A percentile compares a stretch with the other conserved stretches of the same genome.
Evolutionary conservation across 352 stramenopile species (phyloP).

Genomic region (Phytophthora chlamydospora): DNA sequence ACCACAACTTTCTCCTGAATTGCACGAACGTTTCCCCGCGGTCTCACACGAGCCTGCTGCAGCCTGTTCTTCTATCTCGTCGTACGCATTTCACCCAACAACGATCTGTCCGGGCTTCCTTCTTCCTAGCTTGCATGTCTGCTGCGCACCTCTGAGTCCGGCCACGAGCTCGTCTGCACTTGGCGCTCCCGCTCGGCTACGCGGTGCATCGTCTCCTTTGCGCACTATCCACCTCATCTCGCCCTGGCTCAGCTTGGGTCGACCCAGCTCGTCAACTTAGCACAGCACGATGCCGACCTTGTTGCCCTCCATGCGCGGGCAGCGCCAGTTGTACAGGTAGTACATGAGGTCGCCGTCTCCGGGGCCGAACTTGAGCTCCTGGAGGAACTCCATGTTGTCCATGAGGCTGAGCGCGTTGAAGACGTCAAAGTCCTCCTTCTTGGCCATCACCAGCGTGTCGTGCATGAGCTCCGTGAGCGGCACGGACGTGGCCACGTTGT

Average conservation of each 20-base stretch:
- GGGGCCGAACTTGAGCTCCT: constrained; percentile 66
- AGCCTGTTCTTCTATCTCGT: constrained; percentile 14
- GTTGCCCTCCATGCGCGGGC: constrained; percentile 54
- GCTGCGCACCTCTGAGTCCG: background rate
- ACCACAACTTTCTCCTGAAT: constrained; percentile 13
- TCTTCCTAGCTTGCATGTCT: constrained; percentile 3
- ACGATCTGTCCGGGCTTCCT: constrained; percentile 4
- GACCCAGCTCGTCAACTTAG: constrained; percentile 38
- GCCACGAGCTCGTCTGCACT: constrained; percentile 16
- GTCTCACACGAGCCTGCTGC: constrained; percentile 9
- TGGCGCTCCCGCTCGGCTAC: constrained; percentile 1
- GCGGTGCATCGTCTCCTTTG: constrained; percentile 9
- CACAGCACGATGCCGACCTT: constrained; percentile 67
- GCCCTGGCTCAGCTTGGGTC: constrained; percentile 9
- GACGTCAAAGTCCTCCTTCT: constrained; percentile 64
- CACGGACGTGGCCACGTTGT: constrained; percentile 91
- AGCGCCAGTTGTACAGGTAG: constrained; percentile 85
- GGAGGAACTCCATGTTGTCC: constrained; percentile 70
- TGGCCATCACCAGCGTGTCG: constrained; percentile 68
- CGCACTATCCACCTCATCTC: constrained; percentile 4
- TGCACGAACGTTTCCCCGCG: constrained; percentile 8
- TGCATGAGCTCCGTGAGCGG: constrained; percentile 56
- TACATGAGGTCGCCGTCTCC: constrained; percentile 72
- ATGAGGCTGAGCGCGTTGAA: constrained; percentile 78
- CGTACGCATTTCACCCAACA: constrained; percentile 25